Base-by-base conservation (phyloP, 441 rosid species). In the Raphanus hybrid region DNA sequence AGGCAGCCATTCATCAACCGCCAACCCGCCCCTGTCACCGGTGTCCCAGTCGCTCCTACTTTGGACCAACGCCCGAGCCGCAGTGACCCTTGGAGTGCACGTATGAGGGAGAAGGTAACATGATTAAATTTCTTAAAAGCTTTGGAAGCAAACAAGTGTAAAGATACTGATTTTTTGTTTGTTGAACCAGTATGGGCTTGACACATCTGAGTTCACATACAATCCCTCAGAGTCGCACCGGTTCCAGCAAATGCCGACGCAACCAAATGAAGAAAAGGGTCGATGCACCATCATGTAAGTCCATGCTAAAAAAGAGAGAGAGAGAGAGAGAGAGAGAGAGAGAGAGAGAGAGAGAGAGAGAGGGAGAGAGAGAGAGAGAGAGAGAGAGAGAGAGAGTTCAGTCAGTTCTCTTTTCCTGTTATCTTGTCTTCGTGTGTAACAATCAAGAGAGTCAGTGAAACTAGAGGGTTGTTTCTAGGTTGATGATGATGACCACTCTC, bases 81-180 rank as follows among this genome's bases (percentile, higher is more conserved):
- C 81, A 96, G 85, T 82, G 99, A 96, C 85, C 98, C 98, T 41
- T 96, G 99, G 99, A 96, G 99, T 74, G 71, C 98, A 71, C 93
- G 98, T 8, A 92, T 96, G 99, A 87, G 94, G 80, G 99, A 96
- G 84, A 96, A 93, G 98, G 99, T 93, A 76, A 74, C 60, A 58
- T 35, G 29, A 39, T 29, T 7, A 32, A 23, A 27, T 6, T 6
- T 11, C 3, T 57, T 58, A 8, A 35, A 9, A 50, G 8, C 29
- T 60, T 4, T 5, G 2, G 45, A 23, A 18, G 16, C 34, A 5
- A 23, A 45, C 3, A 77, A 8, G 6, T 3, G 2, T 1, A 29
- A 27, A 60, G 65, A 60, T 27, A 39, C 43, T 43, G 34, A 8
- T 45, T 35, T 39, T 11, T 72, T 52, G 78, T 65, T 6, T 59